These are phyloP conservation scores for Colletotrichum incanum DNA, from an alignment of 2,329 filamentous ascomycete genomes.

Conservation along the genomic window DNA sequence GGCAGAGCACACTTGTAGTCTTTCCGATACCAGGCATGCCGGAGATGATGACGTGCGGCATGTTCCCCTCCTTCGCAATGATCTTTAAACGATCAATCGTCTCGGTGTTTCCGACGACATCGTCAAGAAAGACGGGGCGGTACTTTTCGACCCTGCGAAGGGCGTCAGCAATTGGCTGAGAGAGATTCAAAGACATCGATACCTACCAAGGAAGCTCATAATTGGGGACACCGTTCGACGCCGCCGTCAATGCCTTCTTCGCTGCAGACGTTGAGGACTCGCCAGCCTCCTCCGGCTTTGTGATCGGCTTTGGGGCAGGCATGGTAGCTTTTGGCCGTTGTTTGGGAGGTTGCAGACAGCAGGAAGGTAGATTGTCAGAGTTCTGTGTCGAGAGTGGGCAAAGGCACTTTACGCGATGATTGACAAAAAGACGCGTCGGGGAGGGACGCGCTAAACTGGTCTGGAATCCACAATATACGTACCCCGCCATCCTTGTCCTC, in stretches of 20 bases:
- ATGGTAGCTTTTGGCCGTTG: slow-evolving; percentile 18
- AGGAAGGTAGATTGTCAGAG: background rate
- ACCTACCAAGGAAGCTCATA: slow-evolving; percentile 87
- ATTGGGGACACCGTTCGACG: slow-evolving; percentile 65
- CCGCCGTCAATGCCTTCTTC: slow-evolving; percentile 69
- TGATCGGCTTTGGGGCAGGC: slow-evolving; percentile 61
- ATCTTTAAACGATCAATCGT: slow-evolving; percentile 98
- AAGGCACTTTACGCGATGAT: slow-evolving; percentile 43
- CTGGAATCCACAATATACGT: background rate
- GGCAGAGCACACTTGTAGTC: slow-evolving; percentile 94
- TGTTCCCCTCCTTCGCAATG: slow-evolving; percentile 98
- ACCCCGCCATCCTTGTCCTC: background rate
- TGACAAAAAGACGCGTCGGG: slow-evolving; percentile 40
- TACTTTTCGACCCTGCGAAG: slow-evolving; percentile 94
- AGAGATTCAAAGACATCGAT: background rate
- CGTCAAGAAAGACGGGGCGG: slow-evolving; percentile 92
- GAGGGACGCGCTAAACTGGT: slow-evolving; percentile 22
- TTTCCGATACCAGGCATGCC: slow-evolving; percentile 99
- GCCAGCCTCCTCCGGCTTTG: slow-evolving; percentile 67
- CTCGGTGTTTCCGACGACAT: slow-evolving; percentile 97
- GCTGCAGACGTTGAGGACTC: slow-evolving; percentile 74
- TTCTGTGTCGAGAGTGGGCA: slow-evolving; percentile 17
- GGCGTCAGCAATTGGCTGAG: slow-evolving; percentile 43
- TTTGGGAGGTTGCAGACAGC: slow-evolving; percentile 12
- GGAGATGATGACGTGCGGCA: slow-evolving; percentile 99